Percentiles rank a stretch among this genome's conserved stretches.
Conservation (phyloP, 768 basidiomycete genomes). For the Clavulina sp. region DNA sequence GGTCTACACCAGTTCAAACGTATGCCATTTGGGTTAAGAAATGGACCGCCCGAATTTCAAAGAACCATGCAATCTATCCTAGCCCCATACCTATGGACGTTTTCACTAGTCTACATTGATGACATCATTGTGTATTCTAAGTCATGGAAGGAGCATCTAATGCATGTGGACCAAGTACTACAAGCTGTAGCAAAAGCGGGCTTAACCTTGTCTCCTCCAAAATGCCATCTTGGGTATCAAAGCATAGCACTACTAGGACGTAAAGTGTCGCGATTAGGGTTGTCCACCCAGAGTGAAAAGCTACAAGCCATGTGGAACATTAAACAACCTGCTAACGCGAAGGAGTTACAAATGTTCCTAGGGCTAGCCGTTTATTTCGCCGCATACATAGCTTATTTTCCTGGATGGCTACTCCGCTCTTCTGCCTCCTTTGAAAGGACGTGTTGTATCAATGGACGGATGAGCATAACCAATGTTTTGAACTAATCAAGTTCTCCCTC, state of each 20-base stretch:
- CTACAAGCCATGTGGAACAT: slow-evolving; percentile 21
- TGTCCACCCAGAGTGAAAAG: slow-evolving; percentile 24
- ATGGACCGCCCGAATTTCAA: slow-evolving; percentile 26
- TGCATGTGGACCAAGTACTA: slow-evolving; percentile 13
- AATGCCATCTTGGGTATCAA: slow-evolving; percentile 21
- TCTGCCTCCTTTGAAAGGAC: slow-evolving; percentile 19
- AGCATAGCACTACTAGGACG: slow-evolving; percentile 24
- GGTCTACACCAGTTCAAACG: slow-evolving; percentile 26
- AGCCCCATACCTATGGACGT: slow-evolving; percentile 11
- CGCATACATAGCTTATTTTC: slow-evolving; percentile 22
- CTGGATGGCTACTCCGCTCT: slow-evolving; percentile 21
- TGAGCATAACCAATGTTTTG: slow-evolving; percentile 17
- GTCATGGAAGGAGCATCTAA: slow-evolving; percentile 15
- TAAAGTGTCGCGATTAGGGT: slow-evolving; percentile 23
- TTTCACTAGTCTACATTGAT: too few species aligned
- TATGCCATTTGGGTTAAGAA: slow-evolving; percentile 26
- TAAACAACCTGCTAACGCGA: slow-evolving; percentile 13
- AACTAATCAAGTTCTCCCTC: slow-evolving; percentile 18
- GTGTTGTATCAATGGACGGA: slow-evolving; percentile 14
- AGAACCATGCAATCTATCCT: slow-evolving; percentile 24
- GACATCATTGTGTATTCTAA: not conserved
- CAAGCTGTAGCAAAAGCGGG: slow-evolving; percentile 18
- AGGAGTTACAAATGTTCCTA: slow-evolving; percentile 21
- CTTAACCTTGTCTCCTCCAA: slow-evolving; percentile 20
- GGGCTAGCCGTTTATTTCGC: slow-evolving; percentile 26